phyloP scores from a whole-genome alignment of 306 rosid genomes.

The Gillenia trifoliata region DNA sequence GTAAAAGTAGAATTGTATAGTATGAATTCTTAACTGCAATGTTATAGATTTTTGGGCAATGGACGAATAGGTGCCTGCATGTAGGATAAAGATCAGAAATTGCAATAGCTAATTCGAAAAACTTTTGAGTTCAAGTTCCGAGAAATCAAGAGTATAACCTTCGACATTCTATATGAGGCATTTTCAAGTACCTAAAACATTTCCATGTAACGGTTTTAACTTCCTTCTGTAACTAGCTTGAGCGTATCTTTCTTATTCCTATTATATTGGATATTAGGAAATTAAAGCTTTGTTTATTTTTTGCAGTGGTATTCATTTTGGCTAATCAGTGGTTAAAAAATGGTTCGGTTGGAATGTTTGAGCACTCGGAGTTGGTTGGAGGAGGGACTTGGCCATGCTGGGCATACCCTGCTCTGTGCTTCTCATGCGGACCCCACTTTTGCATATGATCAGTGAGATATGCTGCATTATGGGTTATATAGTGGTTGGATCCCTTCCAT shows the following conservation, averaged over 20 bases:
- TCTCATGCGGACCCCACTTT: constrained; percentile 99
- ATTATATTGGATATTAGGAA: neutral
- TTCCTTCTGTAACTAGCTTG: neutral
- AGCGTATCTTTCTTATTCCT: neutral
- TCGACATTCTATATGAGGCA: too few species aligned
- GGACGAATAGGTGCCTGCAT: neutral
- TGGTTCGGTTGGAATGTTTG: constrained; percentile 65
- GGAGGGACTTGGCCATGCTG: constrained; percentile 84
- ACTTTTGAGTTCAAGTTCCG: neutral
- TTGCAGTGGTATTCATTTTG: constrained; percentile 72
- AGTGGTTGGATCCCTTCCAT: constrained; percentile 80
- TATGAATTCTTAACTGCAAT: neutral
- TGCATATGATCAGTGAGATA: constrained; percentile 97
- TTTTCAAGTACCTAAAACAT: neutral
- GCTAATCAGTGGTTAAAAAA: constrained; percentile 40
- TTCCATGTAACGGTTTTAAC: neutral
- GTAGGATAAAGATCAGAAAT: neutral
- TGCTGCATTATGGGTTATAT: constrained; percentile 65
- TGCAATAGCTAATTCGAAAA: neutral
- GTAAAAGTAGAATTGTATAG: neutral
- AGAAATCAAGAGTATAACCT: too few species aligned
- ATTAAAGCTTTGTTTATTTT: neutral
- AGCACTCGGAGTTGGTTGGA: constrained; percentile 71
- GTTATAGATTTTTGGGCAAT: neutral
- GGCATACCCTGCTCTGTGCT: constrained; percentile 80